A percentile compares a stretch with the other conserved stretches of the same genome.
Conservation (phyloP, 345 rosid species). For the Lepidium didymum region DNA sequence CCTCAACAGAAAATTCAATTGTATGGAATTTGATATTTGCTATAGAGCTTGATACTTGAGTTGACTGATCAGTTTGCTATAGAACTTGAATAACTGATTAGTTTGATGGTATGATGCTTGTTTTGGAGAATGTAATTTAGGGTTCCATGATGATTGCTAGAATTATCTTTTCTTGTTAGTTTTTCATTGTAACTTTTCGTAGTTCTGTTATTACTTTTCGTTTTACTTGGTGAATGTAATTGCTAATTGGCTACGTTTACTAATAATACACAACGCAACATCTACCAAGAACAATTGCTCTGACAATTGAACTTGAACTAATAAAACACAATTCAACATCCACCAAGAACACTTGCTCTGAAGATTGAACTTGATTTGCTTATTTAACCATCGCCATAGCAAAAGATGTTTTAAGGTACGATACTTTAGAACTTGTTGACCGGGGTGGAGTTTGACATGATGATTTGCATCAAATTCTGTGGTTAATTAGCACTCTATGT, state of each 20-base stretch:
- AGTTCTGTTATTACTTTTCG: background rate
- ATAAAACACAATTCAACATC: too few species aligned
- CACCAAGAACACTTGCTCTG: too few species aligned
- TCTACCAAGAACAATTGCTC: background rate
- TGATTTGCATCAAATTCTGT: background rate
- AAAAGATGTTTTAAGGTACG: background rate
- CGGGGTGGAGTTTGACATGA: background rate
- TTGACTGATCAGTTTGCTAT: background rate
- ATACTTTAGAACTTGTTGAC: background rate
- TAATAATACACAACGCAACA: conserved; percentile 5
- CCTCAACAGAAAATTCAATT: background rate
- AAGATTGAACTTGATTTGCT: background rate
- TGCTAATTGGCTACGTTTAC: background rate
- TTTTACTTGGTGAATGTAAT: background rate
- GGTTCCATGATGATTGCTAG: background rate
- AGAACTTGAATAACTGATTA: background rate
- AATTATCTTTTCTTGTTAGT: background rate
- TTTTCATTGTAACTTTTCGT: background rate
- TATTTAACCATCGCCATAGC: background rate
- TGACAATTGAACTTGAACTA: too few species aligned
- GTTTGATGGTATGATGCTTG: background rate
- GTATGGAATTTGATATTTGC: background rate
- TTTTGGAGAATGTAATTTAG: background rate
- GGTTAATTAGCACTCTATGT: background rate
- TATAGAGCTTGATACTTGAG: background rate